Conservation (phyloP, 2,329 filamentous ascomycete genomes). For the Corinectria fuckeliana region DNA sequence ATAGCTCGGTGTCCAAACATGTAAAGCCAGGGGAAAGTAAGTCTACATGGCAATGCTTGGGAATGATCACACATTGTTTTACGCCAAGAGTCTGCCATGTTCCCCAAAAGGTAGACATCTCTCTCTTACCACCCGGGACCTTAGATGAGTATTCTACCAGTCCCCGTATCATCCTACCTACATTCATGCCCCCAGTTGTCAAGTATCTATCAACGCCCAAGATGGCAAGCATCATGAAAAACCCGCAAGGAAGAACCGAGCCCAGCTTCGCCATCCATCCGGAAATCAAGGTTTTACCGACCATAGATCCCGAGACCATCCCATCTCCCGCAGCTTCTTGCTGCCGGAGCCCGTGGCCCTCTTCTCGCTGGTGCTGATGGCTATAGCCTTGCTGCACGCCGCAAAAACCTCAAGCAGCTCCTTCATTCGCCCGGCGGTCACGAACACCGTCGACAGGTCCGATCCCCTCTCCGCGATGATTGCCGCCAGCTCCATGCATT, state of each 20-base stretch:
- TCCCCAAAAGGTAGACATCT: background rate
- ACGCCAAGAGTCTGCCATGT: background rate
- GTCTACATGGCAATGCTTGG: background rate
- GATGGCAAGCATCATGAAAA: background rate
- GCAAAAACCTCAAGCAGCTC: constrained; percentile 81
- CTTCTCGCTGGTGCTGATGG: constrained; percentile 62
- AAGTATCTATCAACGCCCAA: constrained; percentile 22
- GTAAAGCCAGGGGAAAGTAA: too few relatives aligned
- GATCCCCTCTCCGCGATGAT: constrained; percentile 74
- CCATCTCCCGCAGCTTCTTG: constrained; percentile 67
- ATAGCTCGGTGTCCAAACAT: too few relatives aligned
- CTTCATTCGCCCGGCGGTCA: constrained; percentile 70
- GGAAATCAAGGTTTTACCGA: constrained; percentile 50
- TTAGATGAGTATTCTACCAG: constrained; percentile 7
- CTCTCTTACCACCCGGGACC: background rate
- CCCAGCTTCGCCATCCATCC: background rate
- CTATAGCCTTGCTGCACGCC: constrained; percentile 74
- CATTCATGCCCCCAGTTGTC: constrained; percentile 10
- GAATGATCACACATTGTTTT: background rate
- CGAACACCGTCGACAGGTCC: constrained; percentile 69
- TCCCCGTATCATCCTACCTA: constrained; percentile 22
- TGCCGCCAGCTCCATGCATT: constrained; percentile 86
- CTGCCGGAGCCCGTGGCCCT: constrained; percentile 55
- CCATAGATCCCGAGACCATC: constrained; percentile 70
- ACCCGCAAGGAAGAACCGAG: background rate